Evolutionary conservation across 192 early-diverging fungal species (phyloP), one percentile per base, ranked within the genome.

Genomic region (Mortierella antarctica): DNA sequence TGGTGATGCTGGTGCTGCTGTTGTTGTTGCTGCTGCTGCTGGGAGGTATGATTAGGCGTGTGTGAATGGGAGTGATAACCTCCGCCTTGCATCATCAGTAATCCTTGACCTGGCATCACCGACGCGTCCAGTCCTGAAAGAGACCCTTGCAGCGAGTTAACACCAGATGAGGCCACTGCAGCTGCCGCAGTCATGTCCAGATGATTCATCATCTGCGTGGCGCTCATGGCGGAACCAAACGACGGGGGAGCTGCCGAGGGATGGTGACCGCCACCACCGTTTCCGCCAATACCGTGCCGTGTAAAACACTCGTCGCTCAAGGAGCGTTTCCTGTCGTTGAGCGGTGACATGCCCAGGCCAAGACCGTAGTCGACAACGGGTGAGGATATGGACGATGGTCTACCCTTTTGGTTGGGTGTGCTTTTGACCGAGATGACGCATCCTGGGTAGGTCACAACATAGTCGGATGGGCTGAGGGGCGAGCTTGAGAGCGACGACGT

Each of bases 371-470:
- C 77, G 20, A 62, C 69, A 6, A 67, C 49, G 15, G 77, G 70
- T 4, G 76, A 80, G 0, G 76, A 72, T 11, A 72, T 60, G 31
- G 76, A 79, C 0, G 65, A 67, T 17, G 76, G 76, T 17, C 76
- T 23, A n/a, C 76, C 76, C 44, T 80, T 80, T 42, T 72, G 76
- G n/a, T 72, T 80, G n/a, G 80, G 80, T 12, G 72, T 69, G 46
- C 46, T 82, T 54, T 82, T 82, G 45, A 82, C 80, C 12, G 71
- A 74, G 61, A 82, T 82, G 47, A 82, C 67, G 9, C 80, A 82
- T 12, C 80, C 72, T 50, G 80, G 80, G 41, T 82, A 82, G 11
- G 71, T 74, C 6, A 82, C 80, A 20, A 74, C 56, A 46, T 70
- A 72, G 31, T 82, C 80, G 1, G 76, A 67, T 1, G 76, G 21